Conservation (phyloP, 2,329 filamentous ascomycete species). For the Talaromyces atroroseus region DNA sequence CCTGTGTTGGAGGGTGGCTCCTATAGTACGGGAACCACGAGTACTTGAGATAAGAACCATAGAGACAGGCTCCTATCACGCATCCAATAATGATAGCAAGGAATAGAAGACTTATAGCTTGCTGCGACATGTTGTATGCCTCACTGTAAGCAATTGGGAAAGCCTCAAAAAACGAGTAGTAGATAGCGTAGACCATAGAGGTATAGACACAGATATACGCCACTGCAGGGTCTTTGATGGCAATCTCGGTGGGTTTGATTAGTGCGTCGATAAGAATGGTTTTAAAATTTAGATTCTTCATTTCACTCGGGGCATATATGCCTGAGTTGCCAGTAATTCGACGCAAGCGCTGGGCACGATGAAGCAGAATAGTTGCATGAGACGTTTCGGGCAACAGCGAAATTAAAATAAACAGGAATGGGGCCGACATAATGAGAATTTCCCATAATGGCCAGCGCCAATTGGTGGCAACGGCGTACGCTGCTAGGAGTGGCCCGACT, state of each 20-base stretch:
- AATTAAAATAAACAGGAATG: constrained; percentile 56
- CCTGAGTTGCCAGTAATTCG: constrained; percentile 51
- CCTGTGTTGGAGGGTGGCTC: constrained; percentile 36
- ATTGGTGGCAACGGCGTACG: constrained; percentile 49
- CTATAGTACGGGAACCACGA: constrained; percentile 21
- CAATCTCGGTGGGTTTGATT: constrained; percentile 52
- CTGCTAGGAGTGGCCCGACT: constrained; percentile 59
- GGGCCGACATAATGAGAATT: constrained; percentile 57
- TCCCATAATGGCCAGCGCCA: constrained; percentile 58
- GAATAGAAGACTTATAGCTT: neutral
- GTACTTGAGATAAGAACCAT: constrained; percentile 31
- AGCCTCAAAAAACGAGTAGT: constrained; percentile 58
- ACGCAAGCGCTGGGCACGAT: constrained; percentile 57
- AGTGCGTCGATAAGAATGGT: constrained; percentile 20
- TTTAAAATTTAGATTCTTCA: constrained; percentile 20
- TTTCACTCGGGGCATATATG: constrained; percentile 59
- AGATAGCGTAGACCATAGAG: constrained; percentile 49
- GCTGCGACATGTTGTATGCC: neutral
- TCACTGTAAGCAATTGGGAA: constrained; percentile 46
- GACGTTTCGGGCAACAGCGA: constrained; percentile 61
- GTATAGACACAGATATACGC: constrained; percentile 59
- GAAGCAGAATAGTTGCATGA: constrained; percentile 57
- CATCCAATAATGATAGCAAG: constrained; percentile 28
- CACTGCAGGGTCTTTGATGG: constrained; percentile 57
- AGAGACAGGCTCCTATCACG: constrained; percentile 38